These are phyloP conservation scores for Metschnikowia hibisci DNA, from an alignment of 805 yeast genomes.

Conservation along the genomic window DNA sequence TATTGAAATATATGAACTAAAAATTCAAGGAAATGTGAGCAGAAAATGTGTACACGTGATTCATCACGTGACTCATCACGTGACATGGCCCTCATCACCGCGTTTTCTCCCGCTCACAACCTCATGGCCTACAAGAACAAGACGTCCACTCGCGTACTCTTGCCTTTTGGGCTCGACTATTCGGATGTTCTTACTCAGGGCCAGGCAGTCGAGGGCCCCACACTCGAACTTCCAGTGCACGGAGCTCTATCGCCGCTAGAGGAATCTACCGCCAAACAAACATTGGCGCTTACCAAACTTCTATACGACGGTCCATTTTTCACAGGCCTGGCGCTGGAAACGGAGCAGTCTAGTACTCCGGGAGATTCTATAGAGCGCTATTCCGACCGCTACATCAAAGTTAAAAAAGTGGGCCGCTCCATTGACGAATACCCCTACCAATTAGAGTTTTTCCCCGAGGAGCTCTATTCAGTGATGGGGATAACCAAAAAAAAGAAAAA, in stretches of 20 bases:
- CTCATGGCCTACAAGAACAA: conserved; percentile 56
- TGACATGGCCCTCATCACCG: conserved; percentile 1
- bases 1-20: too few species aligned
- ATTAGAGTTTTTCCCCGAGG: conserved; percentile 69
- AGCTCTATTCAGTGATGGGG: conserved; percentile 70
- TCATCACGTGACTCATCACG: neutral
- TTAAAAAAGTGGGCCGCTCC: conserved; percentile 64
- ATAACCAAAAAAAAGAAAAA: conserved; percentile 50
- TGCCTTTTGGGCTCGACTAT: conserved; percentile 74
- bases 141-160: conserved; percentile 40
- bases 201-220: conserved; percentile 37
- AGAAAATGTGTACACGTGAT: too few species aligned
- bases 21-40: too few species aligned
- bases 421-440: conserved; percentile 76
- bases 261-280: conserved; percentile 48
- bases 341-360: conserved; percentile 18
- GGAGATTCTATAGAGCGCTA: conserved; percentile 75
- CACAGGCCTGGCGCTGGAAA: conserved; percentile 48
- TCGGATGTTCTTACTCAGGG: conserved; percentile 47
- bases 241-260: conserved; percentile 54
- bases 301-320: conserved; percentile 64
- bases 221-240: conserved; percentile 58
- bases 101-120: neutral
- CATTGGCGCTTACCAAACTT: conserved; percentile 49
- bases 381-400: conserved; percentile 73